These are phyloP conservation scores for Zygosaccharomyces sapae DNA, from an alignment of 1,139 yeast genomes.

Conservation along the genomic window DNA sequence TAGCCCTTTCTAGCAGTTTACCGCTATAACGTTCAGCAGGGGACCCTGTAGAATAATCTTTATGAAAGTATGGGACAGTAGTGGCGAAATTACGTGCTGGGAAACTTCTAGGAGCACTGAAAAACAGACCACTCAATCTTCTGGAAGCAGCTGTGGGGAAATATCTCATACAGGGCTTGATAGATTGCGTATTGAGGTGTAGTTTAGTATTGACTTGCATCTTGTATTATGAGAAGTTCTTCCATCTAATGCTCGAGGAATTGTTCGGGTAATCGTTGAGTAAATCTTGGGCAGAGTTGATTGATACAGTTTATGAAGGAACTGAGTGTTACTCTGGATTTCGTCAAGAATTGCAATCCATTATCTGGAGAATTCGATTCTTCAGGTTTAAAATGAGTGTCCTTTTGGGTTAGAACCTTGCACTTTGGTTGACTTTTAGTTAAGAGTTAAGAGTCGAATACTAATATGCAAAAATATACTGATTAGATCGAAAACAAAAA, in stretches of 20 bases:
- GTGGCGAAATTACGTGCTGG: slow-evolving; percentile 2
- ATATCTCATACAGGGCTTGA: slow-evolving; percentile 5
- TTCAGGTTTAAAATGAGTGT: too few species aligned
- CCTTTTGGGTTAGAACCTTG: too few species aligned
- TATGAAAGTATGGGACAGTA: slow-evolving; percentile 6
- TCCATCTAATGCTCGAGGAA: background rate
- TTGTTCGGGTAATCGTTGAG: too few species aligned
- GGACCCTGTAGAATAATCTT: slow-evolving; percentile 19
- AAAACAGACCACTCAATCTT: background rate
- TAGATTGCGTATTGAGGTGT: background rate
- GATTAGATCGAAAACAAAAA: too few species aligned
- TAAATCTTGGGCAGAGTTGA: too few species aligned
- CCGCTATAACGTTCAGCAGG: slow-evolving; percentile 36
- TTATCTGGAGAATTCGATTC: too few species aligned
- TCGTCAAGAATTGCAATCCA: too few species aligned
- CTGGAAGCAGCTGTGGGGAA: background rate
- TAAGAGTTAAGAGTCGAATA: too few species aligned
- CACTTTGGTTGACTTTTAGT: too few species aligned
- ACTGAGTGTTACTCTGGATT: too few species aligned
- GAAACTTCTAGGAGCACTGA: background rate
- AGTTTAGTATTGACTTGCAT: background rate
- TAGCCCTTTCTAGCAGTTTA: slow-evolving; percentile 49
- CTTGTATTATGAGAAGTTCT: background rate
- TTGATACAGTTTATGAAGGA: too few species aligned
- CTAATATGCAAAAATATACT: too few species aligned